Percentiles rank a stretch among this genome's conserved stretches.
These are phyloP conservation scores for Xylariaceae sp. DNA, from an alignment of 2,329 filamentous ascomycete species.

Conservation along the genomic window DNA sequence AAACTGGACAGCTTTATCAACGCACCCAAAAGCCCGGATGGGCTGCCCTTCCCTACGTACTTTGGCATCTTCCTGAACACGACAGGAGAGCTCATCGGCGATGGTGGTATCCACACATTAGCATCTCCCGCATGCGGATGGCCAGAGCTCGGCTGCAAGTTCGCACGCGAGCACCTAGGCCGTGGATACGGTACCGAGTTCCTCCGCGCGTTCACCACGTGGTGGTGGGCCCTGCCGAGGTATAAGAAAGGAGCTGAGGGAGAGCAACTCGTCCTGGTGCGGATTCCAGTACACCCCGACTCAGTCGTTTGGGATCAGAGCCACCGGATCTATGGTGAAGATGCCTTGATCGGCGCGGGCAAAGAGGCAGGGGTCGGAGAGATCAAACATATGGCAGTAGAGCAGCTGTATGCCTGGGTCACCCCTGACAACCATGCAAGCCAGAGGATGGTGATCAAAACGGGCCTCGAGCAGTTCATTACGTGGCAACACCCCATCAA, in stretches of 20 bases:
- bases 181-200: conserved; percentile 21
- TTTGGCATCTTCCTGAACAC: conserved; percentile 17
- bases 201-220: conserved; percentile 11
- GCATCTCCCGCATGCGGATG: conserved; percentile 9
- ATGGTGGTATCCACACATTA: conserved; percentile 13
- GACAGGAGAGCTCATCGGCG: conserved; percentile 21
- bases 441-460: conserved; percentile 27
- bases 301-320: conserved; percentile 1
- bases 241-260: neutral
- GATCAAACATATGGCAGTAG: neutral
- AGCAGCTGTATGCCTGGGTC: conserved; percentile 13
- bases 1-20: conserved; percentile 17
- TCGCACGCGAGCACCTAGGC: conserved; percentile 12
- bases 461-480: conserved; percentile 39
- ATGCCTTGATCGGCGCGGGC: neutral
- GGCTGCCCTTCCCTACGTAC: conserved; percentile 4
- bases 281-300: neutral
- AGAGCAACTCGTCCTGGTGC: neutral
- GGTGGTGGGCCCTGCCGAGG: conserved; percentile 19
- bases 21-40: neutral
- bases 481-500: conserved; percentile 10
- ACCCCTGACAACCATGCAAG: conserved; percentile 6
- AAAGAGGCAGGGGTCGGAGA: neutral
- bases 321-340: too few relatives aligned
- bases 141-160: conserved; percentile 22